Conservation (phyloP, 345 rosid species). For the Syzygium aromaticum region DNA sequence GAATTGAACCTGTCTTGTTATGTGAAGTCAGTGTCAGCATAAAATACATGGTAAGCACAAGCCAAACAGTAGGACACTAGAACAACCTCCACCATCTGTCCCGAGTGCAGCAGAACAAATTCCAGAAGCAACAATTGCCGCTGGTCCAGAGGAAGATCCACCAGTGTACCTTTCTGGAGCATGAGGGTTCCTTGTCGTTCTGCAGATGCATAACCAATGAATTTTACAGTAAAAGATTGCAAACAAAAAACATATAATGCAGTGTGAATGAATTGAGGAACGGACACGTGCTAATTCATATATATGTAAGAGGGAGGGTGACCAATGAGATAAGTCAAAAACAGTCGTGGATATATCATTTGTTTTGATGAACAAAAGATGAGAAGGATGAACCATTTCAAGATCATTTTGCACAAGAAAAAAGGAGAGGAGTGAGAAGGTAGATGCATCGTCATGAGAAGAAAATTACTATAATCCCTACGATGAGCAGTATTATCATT, state of each 20-base stretch:
- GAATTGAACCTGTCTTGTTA: slow-evolving; percentile 61
- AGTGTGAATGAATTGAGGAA: not conserved
- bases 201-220: slow-evolving; percentile 15
- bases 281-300: not conserved
- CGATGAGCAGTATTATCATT: not conserved
- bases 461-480: not conserved
- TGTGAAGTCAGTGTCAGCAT: slow-evolving; percentile 3
- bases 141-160: slow-evolving; percentile 94
- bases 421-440: not conserved
- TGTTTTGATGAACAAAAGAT: not conserved
- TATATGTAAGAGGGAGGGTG: not conserved
- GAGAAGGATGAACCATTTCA: not conserved
- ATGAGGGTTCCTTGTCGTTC: slow-evolving; percentile 91
- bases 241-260: not conserved
- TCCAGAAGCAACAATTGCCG: slow-evolving; percentile 89
- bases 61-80: not conserved
- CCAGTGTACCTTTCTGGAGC: slow-evolving; percentile 81
- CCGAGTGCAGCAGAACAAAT: slow-evolving; percentile 90
- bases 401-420: not conserved
- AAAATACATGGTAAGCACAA: not conserved
- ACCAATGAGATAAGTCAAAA: not conserved
- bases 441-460: not conserved
- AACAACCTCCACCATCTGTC: slow-evolving; percentile 93
- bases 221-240: not conserved
- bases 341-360: not conserved